Conservation (phyloP, 2,329 filamentous ascomycete genomes). For the Xylariomycetidae sp. region DNA sequence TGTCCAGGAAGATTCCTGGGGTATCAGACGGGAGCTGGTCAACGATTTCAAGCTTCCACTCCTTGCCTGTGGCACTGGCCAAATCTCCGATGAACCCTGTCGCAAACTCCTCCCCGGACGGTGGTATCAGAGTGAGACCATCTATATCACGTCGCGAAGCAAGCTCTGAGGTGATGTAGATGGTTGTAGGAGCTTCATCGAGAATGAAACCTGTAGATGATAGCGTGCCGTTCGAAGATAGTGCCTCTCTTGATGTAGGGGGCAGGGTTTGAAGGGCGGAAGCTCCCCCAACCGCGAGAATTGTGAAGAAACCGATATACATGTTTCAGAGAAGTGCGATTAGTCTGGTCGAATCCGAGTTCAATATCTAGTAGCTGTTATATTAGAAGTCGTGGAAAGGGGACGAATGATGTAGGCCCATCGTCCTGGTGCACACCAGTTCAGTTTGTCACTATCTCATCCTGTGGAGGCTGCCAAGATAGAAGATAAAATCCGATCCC, state of each 20-base stretch:
- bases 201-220: constrained; percentile 6
- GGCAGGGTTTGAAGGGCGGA: constrained; percentile 10
- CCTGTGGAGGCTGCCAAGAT: too few relatives aligned
- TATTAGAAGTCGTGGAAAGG: too few relatives aligned
- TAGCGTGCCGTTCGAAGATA: background rate
- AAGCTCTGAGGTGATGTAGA: constrained; percentile 38
- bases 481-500: too few relatives aligned
- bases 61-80: constrained; percentile 30
- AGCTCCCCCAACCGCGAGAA: constrained; percentile 5
- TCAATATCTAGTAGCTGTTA: too few relatives aligned
- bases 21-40: constrained; percentile 25
- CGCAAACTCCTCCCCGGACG: constrained; percentile 44
- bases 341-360: too few relatives aligned
- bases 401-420: too few relatives aligned
- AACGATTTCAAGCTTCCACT: constrained; percentile 37
- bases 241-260: constrained; percentile 1
- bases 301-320: constrained; percentile 3
- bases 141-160: constrained; percentile 34
- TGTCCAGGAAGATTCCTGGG: constrained; percentile 39
- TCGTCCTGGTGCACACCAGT: too few relatives aligned
- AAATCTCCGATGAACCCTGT: constrained; percentile 41
- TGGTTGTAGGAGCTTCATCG: constrained; percentile 14
- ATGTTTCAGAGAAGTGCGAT: background rate
- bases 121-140: constrained; percentile 48
- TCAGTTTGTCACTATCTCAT: too few relatives aligned